Evolutionary conservation across 1,284 basidiomycete genomes (phyloP).

Genomic region (Pyrrhoderma lamaoense): DNA sequence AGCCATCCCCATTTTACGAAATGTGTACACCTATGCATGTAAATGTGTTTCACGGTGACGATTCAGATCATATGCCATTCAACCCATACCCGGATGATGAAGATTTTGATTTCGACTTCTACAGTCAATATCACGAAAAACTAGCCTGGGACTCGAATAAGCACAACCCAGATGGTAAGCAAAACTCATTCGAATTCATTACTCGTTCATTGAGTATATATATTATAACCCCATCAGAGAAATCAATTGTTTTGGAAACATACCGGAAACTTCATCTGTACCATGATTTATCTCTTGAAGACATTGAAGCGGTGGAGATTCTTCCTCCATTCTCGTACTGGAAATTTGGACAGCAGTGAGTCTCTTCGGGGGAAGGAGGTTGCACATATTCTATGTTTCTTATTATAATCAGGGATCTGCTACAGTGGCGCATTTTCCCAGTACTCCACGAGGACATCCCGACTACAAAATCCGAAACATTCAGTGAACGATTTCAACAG

Average conservation of each 20-base stretch:
- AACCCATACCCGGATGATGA: constrained; percentile 53
- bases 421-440: constrained; percentile 17
- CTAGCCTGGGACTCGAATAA: constrained; percentile 40
- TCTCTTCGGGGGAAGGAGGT: not conserved
- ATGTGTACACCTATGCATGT: constrained; percentile 39
- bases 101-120: constrained; percentile 34
- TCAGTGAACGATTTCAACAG: constrained; percentile 27
- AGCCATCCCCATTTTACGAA: constrained; percentile 39
- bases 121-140: constrained; percentile 35
- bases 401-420: constrained; percentile 13
- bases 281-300: constrained; percentile 30
- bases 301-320: constrained; percentile 37
- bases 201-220: not conserved
- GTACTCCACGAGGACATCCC: constrained; percentile 9
- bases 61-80: constrained; percentile 46
- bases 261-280: constrained; percentile 32
- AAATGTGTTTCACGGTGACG: constrained; percentile 48
- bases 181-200: constrained; percentile 13
- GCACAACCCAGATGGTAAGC: constrained; percentile 45
- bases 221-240: constrained; percentile 28
- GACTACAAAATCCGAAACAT: constrained; percentile 21
- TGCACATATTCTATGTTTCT: not conserved
- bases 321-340: constrained; percentile 32
- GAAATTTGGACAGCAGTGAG: constrained; percentile 30
- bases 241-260: constrained; percentile 40